Conservation (phyloP, 768 basidiomycete species). For the Mycena galericulata region DNA sequence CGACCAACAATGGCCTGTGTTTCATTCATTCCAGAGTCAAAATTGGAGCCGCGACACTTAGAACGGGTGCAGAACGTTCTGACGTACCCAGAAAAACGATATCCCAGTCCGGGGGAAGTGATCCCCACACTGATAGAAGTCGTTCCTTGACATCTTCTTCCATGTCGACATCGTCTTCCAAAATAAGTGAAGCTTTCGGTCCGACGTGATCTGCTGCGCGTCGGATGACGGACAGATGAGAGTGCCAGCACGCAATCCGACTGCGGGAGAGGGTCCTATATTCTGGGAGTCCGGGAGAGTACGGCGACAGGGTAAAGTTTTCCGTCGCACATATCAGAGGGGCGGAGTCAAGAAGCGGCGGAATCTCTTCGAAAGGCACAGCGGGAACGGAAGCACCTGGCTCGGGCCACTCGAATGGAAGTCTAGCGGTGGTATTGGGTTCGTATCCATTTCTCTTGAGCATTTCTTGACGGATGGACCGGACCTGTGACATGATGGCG, state of each 20-base stretch:
- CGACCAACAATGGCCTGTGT: constrained; percentile 85
- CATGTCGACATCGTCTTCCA: constrained; percentile 87
- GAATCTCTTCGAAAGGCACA: not conserved
- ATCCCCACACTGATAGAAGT: constrained; percentile 33
- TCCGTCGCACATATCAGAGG: constrained; percentile 56
- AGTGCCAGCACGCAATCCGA: constrained; percentile 80
- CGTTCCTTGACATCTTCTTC: constrained; percentile 67
- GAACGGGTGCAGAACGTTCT: too few relatives aligned
- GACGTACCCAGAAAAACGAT: constrained; percentile 26
- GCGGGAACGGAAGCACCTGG: not conserved
- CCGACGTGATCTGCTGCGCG: constrained; percentile 21
- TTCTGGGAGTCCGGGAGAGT: constrained; percentile 51
- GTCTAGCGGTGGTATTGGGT: constrained; percentile 11
- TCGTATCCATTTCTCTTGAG: not conserved
- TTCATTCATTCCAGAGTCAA: too few relatives aligned
- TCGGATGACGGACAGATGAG: constrained; percentile 68
- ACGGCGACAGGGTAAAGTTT: constrained; percentile 52
- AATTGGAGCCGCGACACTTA: too few relatives aligned
- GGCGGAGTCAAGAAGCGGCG: too few relatives aligned
- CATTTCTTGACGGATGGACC: constrained; percentile 17
- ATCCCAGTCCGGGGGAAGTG: constrained; percentile 24
- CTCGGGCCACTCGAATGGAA: constrained; percentile 49
- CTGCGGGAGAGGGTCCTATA: constrained; percentile 67
- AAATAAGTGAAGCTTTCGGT: constrained; percentile 61
- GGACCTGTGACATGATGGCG: constrained; percentile 22